Conservation (phyloP, 345 rosid genomes). For the Citrus glauca region DNA sequence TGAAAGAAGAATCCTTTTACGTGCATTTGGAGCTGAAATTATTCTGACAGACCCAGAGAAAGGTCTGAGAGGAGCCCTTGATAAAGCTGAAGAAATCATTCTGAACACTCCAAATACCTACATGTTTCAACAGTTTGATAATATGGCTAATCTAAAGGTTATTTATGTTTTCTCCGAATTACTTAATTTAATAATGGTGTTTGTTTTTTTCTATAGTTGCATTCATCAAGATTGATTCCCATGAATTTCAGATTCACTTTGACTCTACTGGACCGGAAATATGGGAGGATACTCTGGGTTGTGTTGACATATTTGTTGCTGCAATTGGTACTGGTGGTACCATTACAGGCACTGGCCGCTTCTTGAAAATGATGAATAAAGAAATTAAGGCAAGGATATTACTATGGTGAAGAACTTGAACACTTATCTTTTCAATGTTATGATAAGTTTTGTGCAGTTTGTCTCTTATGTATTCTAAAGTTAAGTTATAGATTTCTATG, state of each 20-base stretch:
- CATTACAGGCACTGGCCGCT: constrained; percentile 75
- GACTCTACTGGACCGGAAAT: constrained; percentile 96
- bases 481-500: neutral
- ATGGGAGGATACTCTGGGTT: constrained; percentile 84
- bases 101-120: constrained; percentile 59
- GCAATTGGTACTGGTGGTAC: constrained; percentile 97
- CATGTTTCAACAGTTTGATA: constrained; percentile 85
- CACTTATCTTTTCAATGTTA: constrained; percentile 2
- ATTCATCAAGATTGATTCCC: neutral
- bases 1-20: constrained; percentile 82
- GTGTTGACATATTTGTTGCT: constrained; percentile 72
- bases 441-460: neutral
- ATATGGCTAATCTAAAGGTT: constrained; percentile 71
- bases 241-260: constrained; percentile 65
- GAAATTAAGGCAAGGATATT: constrained; percentile 50
- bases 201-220: neutral
- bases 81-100: constrained; percentile 82
- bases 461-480: neutral
- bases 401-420: neutral
- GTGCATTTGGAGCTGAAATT: constrained; percentile 85
- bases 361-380: constrained; percentile 76
- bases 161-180: neutral
- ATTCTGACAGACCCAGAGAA: constrained; percentile 81
- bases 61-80: constrained; percentile 82
- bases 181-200: neutral